Conservation (phyloP, 768 basidiomycete genomes). For the Tephrocybe sp. region DNA sequence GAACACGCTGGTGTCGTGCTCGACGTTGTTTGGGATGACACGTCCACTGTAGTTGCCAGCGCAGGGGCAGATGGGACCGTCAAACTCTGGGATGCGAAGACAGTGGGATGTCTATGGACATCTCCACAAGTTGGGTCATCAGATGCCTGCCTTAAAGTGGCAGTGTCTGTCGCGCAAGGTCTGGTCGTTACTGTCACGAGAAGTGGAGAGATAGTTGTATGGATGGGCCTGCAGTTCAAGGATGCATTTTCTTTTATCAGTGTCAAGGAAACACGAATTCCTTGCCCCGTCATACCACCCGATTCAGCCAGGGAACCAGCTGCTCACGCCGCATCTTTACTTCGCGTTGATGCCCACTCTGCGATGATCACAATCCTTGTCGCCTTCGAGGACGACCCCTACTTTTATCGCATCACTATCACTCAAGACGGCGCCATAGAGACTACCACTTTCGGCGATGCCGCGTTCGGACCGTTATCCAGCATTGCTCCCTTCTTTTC, state of each 20-base stretch:
- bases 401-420: constrained; percentile 53
- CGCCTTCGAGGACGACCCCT: constrained; percentile 47
- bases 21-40: constrained; percentile 53
- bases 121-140: constrained; percentile 38
- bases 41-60: constrained; percentile 40
- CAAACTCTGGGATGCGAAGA: constrained; percentile 72
- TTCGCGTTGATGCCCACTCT: constrained; percentile 29
- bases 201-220: constrained; percentile 60
- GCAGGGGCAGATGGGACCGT: constrained; percentile 63
- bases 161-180: constrained; percentile 40
- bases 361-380: constrained; percentile 42
- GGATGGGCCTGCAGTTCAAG: constrained; percentile 37
- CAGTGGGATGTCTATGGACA: constrained; percentile 61
- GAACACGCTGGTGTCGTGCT: constrained; percentile 63
- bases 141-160: constrained; percentile 55
- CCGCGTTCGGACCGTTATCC: constrained; percentile 51
- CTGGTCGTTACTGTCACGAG: constrained; percentile 49
- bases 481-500: constrained; percentile 48
- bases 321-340: constrained; percentile 10
- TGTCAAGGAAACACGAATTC: constrained; percentile 32
- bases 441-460: constrained; percentile 49
- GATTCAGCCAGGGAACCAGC: constrained; percentile 10
- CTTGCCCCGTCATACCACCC: constrained; percentile 29
- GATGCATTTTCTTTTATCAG: constrained; percentile 17
- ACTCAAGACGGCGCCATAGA: constrained; percentile 27